A percentile compares a stretch with the other conserved stretches of the same genome.
These are phyloP conservation scores for Neurospora sp. DNA, from an alignment of 495 filamentous ascomycete species.

Conservation along the genomic window DNA sequence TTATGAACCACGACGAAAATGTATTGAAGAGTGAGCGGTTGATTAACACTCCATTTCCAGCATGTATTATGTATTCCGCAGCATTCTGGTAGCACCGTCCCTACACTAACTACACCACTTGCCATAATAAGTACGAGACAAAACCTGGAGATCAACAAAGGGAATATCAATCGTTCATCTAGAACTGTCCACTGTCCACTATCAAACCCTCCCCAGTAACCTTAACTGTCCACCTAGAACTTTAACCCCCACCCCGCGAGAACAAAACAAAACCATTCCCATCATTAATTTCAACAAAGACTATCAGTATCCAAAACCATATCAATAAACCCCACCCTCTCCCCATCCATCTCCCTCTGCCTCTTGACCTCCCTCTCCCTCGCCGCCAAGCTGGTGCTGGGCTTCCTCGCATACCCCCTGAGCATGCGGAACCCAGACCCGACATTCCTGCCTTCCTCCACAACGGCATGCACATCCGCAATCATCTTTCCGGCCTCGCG, in stretches of 20 bases:
- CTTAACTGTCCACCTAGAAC: background rate
- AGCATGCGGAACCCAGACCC: conserved; percentile 81
- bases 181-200: background rate
- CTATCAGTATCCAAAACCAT: background rate
- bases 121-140: no score
- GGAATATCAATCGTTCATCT: background rate
- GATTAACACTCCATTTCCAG: no score
- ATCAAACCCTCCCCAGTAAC: no score
- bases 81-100: no score
- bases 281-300: background rate
- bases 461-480: conserved; percentile 65
- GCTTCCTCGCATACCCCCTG: conserved; percentile 86
- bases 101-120: no score
- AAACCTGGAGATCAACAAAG: background rate
- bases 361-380: background rate
- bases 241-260: background rate
- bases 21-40: no score
- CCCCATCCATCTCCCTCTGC: conserved; percentile 1
- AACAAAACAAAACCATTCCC: background rate
- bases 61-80: no score
- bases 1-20: no score
- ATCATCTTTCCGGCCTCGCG: conserved; percentile 46
- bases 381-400: conserved; percentile 15
- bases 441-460: conserved; percentile 74
- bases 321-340: background rate